Evolutionary conservation across 2,329 filamentous ascomycete species (phyloP), one percentile per base, ranked within the genome.

Genomic region (Cercospora citrullina): DNA sequence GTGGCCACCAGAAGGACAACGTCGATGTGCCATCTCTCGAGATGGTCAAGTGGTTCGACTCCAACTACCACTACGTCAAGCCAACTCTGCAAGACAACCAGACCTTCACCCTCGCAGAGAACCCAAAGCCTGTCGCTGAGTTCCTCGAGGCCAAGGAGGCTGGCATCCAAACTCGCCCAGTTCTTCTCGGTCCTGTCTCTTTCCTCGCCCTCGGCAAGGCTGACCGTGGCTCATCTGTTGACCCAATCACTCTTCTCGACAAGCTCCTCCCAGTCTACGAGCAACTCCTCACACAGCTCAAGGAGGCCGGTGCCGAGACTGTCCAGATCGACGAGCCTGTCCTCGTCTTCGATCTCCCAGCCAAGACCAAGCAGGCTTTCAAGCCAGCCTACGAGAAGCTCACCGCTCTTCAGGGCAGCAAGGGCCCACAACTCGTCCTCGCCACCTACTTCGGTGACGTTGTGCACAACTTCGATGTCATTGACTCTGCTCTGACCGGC

Each of bases 21-120:
- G 87, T 98, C 77, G 95, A 99, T 83, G 95, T 98, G 74, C 93
- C 94, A 76, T 80, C 70, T n/a, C 71, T 76, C 61, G 95, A 99
- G 88, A 99, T 99, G 95, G 95, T 99, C 78, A 99, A 99, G 88
- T 99, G 95, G 95, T 99, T 99, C 81, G 95, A 99, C 88, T 97
- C 93, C 74, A 99, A 99, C 91, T 99, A 99, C 90, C 95, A 98
- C 89, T 99, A 99, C 84, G 95, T 98, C 85, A 98, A 98, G 90
- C 95, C 95, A 73, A 97, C 95, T 72, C 89, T 99, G 75, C 93
- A 97, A 85, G 90, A 97, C 85, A 91, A 92, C 87, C 95, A 99
- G 89, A 90, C 87, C 79, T 99, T 99, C 90, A 94, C 91, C 84
- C 92, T 99, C 72, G 84, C 87, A 71, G 84, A 88, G 76, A 90